Evolutionary conservation across 495 filamentous ascomycete species (phyloP).

Genomic region (Echria macrotheca): DNA sequence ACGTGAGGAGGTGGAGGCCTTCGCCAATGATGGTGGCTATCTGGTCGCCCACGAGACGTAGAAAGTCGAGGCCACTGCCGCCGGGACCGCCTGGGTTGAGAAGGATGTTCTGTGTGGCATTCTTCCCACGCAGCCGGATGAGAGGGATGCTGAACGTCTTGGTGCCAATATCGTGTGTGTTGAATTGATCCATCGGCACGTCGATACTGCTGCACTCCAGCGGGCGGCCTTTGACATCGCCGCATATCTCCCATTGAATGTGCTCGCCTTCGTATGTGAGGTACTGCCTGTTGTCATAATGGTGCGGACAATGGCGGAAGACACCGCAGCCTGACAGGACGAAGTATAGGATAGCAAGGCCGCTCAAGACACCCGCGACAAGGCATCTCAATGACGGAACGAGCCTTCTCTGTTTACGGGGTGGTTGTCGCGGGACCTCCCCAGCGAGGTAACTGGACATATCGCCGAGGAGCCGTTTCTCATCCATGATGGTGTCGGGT

Average conservation of each 20-base stretch:
- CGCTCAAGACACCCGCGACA: too few species aligned
- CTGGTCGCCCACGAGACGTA: constrained; percentile 29
- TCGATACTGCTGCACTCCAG: constrained; percentile 34
- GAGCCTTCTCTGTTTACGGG: too few species aligned
- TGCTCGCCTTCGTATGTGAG: constrained; percentile 29
- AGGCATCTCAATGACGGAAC: too few species aligned
- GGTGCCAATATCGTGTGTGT: constrained; percentile 18
- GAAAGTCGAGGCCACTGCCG: constrained; percentile 32
- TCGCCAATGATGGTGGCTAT: constrained; percentile 37
- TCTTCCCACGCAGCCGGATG: constrained; percentile 33
- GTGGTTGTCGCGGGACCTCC: too few species aligned
- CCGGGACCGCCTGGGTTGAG: constrained; percentile 45
- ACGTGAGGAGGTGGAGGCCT: constrained; percentile 38
- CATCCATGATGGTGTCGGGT: too few species aligned
- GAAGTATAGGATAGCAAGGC: too few species aligned
- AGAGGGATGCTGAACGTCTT: constrained; percentile 41
- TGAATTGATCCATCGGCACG: constrained; percentile 45
- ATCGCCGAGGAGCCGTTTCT: too few species aligned
- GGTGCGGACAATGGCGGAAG: too few species aligned
- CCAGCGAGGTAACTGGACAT: too few species aligned
- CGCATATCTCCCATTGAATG: constrained; percentile 37
- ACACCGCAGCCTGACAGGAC: too few species aligned
- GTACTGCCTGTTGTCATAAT: too few species aligned
- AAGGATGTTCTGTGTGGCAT: constrained; percentile 38
- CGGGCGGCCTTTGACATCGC: constrained; percentile 22